phyloP scores from a whole-genome alignment of 495 filamentous ascomycete genomes.

The Poronia punctata region DNA sequence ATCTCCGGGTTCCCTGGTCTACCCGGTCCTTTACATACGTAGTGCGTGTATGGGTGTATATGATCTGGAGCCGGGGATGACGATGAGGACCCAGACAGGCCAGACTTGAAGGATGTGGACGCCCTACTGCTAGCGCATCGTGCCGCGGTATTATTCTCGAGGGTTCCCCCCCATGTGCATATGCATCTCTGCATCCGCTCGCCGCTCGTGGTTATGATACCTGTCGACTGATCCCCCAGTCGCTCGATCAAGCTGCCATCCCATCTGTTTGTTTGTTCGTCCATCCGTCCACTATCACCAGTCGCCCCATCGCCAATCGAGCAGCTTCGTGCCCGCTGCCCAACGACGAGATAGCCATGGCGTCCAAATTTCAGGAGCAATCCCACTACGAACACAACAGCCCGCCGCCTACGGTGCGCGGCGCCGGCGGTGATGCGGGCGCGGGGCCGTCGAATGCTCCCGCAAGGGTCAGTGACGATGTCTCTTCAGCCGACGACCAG shows the following conservation, averaged over 20 bases:
- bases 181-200: too few species aligned
- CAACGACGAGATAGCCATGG: constrained; percentile 18
- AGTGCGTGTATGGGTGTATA: too few species aligned
- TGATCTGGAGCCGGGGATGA: not conserved
- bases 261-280: not conserved
- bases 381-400: constrained; percentile 18
- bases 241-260: not conserved
- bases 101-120: constrained; percentile 4
- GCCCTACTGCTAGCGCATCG: too few species aligned
- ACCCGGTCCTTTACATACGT: too few species aligned
- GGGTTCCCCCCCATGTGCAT: too few species aligned
- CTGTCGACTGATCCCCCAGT: not conserved
- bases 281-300: constrained; percentile 2
- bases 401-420: constrained; percentile 17
- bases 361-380: constrained; percentile 23
- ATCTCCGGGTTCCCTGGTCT: not conserved
- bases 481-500: constrained; percentile 16
- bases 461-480: constrained; percentile 11
- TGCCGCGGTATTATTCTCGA: not conserved
- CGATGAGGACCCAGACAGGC: constrained; percentile 5
- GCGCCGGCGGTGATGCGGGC: constrained; percentile 15
- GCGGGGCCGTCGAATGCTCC: constrained; percentile 11
- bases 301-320: constrained; percentile 2
- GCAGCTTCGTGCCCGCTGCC: not conserved
- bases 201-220: constrained; percentile 4